Evolutionary conservation across 1,139 yeast genomes (phyloP).

Genomic region (Taphrina flavorubra): DNA sequence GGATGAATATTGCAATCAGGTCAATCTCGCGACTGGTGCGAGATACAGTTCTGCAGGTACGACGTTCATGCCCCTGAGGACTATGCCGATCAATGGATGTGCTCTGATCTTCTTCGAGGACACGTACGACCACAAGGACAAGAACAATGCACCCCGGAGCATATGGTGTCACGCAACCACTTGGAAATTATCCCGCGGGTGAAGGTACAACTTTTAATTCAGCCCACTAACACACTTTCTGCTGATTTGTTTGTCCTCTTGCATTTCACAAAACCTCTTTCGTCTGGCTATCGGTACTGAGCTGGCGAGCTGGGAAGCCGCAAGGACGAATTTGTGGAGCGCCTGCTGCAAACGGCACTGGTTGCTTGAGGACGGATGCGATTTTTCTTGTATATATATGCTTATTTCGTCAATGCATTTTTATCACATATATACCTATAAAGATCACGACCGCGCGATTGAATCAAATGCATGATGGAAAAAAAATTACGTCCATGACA

Average conservation of each 20-base stretch:
- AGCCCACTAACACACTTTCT: neutral
- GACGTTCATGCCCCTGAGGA: neutral
- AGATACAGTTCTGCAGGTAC: neutral
- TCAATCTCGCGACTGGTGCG: neutral
- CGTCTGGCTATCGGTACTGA: neutral
- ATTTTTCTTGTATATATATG: no score
- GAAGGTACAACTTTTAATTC: neutral
- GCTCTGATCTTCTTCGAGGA: neutral
- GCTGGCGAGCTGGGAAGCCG: no score
- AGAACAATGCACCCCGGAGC: slow-evolving; percentile 3
- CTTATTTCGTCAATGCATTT: no score
- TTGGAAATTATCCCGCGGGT: slow-evolving; percentile 2
- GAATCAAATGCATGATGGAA: no score
- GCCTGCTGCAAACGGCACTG: no score
- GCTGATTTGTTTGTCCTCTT: neutral
- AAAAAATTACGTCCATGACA: no score
- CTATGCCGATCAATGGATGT: neutral
- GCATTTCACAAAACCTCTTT: slow-evolving; percentile 1
- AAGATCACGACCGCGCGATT: no score
- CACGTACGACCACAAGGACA: slow-evolving; percentile 1
- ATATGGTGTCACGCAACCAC: neutral
- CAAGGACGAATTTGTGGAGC: no score
- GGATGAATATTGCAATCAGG: neutral
- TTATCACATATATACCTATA: no score
- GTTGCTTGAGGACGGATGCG: no score